A percentile compares a stretch with the other conserved stretches of the same genome.
These are phyloP conservation scores for Boehmeria nivea DNA, from an alignment of 306 rosid species.

Conservation along the genomic window DNA sequence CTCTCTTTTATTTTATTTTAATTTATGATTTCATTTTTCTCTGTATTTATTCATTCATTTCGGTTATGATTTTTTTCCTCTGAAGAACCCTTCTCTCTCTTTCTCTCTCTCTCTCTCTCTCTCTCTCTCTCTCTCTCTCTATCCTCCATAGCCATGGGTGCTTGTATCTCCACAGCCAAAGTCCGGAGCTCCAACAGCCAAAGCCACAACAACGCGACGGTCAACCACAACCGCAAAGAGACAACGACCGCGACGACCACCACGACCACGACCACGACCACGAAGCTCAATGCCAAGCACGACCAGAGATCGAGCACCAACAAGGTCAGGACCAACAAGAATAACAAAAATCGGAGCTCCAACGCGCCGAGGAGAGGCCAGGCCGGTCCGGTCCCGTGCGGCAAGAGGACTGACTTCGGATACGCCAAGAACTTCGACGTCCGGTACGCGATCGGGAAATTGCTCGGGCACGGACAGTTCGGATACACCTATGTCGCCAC, in stretches of 20 bases:
- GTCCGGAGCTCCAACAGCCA: constrained; percentile 40
- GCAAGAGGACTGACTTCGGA: constrained; percentile 95
- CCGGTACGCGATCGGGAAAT: constrained; percentile 69
- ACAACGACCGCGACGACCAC: background rate
- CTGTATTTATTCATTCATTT: constrained; percentile 9
- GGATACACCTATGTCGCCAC: constrained; percentile 90
- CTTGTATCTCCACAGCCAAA: constrained; percentile 28
- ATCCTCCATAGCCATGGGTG: constrained; percentile 31
- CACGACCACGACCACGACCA: constrained; percentile 29
- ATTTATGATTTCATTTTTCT: constrained; percentile 12
- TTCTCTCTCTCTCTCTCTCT: too few species aligned
- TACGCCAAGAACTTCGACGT: constrained; percentile 63
- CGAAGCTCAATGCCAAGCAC: too few species aligned
- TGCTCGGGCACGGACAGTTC: constrained; percentile 94
- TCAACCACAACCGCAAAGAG: constrained; percentile 6
- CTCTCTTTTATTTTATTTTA: too few species aligned
- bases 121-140: too few species aligned
- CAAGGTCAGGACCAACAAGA: constrained; percentile 37
- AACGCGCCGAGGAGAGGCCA: constrained; percentile 21
- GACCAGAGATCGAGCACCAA: background rate
- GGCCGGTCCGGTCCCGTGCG: constrained; percentile 56
- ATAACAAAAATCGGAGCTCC: background rate
- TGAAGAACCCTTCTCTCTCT: background rate
- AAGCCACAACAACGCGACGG: constrained; percentile 7
- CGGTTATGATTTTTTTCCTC: constrained; percentile 27